Percentiles rank a stretch among this genome's conserved stretches.
Evolutionary conservation across 768 basidiomycete species (phyloP).

Genomic region (Lactarius sanguifluus): DNA sequence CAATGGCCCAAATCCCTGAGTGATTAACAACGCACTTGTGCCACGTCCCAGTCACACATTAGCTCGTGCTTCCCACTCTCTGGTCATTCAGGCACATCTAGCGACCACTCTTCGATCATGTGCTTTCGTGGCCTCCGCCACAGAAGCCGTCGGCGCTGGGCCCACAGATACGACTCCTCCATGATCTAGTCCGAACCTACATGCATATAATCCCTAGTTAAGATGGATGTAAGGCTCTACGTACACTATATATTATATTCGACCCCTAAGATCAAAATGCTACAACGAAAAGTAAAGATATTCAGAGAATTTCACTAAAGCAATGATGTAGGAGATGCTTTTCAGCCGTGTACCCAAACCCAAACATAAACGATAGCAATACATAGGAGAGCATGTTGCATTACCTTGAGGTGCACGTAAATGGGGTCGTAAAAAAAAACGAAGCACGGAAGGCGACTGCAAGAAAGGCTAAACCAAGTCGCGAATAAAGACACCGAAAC

Average conservation of each 20-base stretch:
- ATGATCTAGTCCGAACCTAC: background rate
- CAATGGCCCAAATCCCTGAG: background rate
- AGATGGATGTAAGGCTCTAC: background rate
- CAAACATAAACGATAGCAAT: background rate
- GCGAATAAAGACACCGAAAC: slow-evolving; percentile 8
- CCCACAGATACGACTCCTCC: background rate
- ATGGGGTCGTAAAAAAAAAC: background rate
- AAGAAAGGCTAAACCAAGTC: background rate
- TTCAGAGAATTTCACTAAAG: too few relatives aligned
- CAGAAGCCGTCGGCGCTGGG: too few relatives aligned
- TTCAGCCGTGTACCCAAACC: too few relatives aligned
- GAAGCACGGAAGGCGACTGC: background rate
- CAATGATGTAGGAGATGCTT: too few relatives aligned
- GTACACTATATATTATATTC: too few relatives aligned
- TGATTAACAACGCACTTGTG: background rate
- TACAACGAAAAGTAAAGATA: too few relatives aligned
- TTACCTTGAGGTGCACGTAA: background rate
- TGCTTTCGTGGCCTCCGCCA: too few relatives aligned
- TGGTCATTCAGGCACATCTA: background rate
- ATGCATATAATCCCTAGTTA: background rate
- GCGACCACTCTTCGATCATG: too few relatives aligned
- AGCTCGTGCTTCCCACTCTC: background rate
- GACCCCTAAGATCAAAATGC: too few relatives aligned
- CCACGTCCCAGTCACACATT: background rate
- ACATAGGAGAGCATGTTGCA: background rate